Conservation (phyloP, 139 green algal species). For the Diplosphaera chodatii region DNA sequence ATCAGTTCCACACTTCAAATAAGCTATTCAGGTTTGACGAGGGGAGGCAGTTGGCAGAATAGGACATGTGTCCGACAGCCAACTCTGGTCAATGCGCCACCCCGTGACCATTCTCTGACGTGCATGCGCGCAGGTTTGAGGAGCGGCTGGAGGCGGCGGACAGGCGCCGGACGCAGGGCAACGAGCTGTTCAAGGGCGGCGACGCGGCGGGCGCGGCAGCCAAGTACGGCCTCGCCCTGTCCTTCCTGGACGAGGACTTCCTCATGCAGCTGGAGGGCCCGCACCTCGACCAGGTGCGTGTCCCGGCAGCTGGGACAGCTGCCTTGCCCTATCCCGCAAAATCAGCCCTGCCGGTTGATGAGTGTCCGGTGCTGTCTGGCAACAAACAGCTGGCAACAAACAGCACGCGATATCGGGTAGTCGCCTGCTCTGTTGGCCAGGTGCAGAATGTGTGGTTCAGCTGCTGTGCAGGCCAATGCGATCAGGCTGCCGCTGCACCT, state of each 20-base stretch:
- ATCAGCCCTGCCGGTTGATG: no score
- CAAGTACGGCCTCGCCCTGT: constrained; percentile 63
- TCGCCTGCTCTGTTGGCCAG: no score
- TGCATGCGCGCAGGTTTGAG: constrained; percentile 41
- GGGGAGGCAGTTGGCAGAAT: no score
- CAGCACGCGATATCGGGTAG: no score
- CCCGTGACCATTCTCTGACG: neutral
- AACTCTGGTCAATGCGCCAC: no score
- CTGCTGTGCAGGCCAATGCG: constrained; percentile 22
- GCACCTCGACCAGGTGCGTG: constrained; percentile 37
- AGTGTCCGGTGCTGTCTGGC: no score
- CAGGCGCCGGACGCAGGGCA: constrained; percentile 52
- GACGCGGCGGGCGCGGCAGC: constrained; percentile 30
- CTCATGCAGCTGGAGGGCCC: constrained; percentile 70
- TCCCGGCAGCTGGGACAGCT: neutral
- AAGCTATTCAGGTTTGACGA: no score
- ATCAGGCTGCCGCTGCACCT: constrained; percentile 42
- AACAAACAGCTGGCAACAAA: no score
- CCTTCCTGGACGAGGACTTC: constrained; percentile 74
- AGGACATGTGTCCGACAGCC: no score
- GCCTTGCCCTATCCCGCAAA: no score
- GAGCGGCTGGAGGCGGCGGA: constrained; percentile 71
- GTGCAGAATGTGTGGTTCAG: neutral
- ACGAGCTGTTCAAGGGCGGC: constrained; percentile 51
- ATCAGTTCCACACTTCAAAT: no score